These are phyloP conservation scores for Sclerotinia minor DNA, from an alignment of 2,329 filamentous ascomycete species.

Conservation along the genomic window DNA sequence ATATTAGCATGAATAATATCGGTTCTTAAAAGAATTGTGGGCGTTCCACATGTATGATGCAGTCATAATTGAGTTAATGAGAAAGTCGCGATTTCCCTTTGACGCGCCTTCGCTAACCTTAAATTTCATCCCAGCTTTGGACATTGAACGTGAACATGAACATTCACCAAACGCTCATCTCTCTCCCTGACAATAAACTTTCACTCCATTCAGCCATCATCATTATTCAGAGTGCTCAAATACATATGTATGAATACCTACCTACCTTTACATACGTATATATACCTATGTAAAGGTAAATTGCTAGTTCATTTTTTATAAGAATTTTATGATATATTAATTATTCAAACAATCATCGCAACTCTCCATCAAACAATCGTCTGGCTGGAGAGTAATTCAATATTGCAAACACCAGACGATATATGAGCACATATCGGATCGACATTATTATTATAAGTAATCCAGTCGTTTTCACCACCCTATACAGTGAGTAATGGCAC, in stretches of 20 bases:
- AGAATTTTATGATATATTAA: background rate
- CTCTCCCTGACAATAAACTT: background rate
- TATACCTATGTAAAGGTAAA: background rate
- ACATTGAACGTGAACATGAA: too few species aligned
- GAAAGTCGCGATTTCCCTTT: conserved; percentile 21
- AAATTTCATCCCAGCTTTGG: conserved; percentile 19
- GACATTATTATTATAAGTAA: background rate
- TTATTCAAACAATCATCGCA: background rate
- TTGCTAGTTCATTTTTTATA: too few species aligned
- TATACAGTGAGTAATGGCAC: background rate
- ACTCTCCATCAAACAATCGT: background rate
- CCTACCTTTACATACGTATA: too few species aligned
- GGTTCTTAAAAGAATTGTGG: background rate
- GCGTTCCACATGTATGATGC: background rate
- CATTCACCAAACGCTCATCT: conserved; percentile 6
- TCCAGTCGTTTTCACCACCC: background rate
- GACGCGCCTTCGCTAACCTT: conserved; percentile 21
- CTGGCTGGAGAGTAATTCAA: background rate
- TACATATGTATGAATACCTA: too few species aligned
- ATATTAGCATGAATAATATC: conserved; percentile 1
- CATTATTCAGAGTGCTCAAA: background rate
- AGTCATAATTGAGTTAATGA: conserved; percentile 11
- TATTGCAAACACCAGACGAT: background rate
- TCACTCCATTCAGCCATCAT: background rate
- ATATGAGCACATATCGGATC: background rate